Conservation (phyloP, 805 yeast species). For the Saturnispora saitoi region DNA sequence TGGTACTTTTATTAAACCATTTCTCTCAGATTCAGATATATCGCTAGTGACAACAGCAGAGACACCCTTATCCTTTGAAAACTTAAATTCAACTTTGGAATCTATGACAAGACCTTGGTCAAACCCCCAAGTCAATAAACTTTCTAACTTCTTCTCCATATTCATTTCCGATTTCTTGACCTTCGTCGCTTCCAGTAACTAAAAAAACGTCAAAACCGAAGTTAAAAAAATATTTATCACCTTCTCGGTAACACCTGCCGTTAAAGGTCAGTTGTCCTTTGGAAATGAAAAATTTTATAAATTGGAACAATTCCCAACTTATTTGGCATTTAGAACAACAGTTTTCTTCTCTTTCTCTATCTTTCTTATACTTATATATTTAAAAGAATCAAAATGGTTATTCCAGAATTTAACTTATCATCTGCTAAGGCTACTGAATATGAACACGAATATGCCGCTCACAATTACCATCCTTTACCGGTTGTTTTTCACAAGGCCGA, state of each 20-base stretch:
- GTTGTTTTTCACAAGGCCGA: constrained; percentile 80
- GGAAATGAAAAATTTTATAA: neutral
- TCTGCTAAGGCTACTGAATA: constrained; percentile 55
- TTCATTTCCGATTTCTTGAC: neutral
- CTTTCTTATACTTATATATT: too few species aligned
- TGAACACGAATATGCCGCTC: constrained; percentile 84
- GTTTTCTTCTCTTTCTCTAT: neutral
- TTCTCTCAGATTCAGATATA: constrained; percentile 5
- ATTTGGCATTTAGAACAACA: neutral
- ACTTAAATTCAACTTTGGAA: constrained; percentile 27
- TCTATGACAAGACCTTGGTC: constrained; percentile 33
- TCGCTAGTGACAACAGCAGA: constrained; percentile 23
- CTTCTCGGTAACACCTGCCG: constrained; percentile 5
- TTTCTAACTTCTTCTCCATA: neutral
- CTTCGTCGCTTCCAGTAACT: neutral
- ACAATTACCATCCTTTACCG: constrained; percentile 94
- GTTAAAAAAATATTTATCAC: neutral
- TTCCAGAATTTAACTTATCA: constrained; percentile 41
- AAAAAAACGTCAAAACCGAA: neutral
- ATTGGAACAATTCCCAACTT: neutral
- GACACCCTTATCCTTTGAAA: constrained; percentile 27
- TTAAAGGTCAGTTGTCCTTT: neutral
- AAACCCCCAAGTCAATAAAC: constrained; percentile 24
- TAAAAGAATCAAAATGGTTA: constrained; percentile 3
- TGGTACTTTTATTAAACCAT: constrained; percentile 32